These are phyloP conservation scores for Aspergillus awamori DNA, from an alignment of 2,329 filamentous ascomycete genomes.

Conservation along the genomic window DNA sequence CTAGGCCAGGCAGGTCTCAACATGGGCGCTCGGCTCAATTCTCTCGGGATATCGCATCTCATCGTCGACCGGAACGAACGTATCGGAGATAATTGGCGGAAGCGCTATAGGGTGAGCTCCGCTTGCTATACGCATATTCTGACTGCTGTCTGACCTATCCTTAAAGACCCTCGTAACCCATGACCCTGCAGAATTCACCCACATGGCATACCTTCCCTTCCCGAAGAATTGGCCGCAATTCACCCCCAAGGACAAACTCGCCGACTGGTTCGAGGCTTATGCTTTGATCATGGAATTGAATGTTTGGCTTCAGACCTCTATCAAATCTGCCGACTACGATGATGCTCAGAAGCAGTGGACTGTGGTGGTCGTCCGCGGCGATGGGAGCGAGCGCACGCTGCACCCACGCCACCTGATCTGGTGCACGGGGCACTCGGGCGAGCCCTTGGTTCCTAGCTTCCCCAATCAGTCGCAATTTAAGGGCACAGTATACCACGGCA, in stretches of 20 bases:
- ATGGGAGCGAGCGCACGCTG: slow-evolving; percentile 34
- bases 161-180: slow-evolving; percentile 43
- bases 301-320: slow-evolving; percentile 46
- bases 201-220: slow-evolving; percentile 45
- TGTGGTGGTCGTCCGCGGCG: slow-evolving; percentile 34
- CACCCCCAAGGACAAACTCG: slow-evolving; percentile 52
- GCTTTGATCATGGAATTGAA: slow-evolving; percentile 54
- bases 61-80: slow-evolving; percentile 51
- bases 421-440: slow-evolving; percentile 51
- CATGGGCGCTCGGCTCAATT: slow-evolving; percentile 46
- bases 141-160: background rate
- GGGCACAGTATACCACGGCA: slow-evolving; percentile 50
- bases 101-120: slow-evolving; percentile 48
- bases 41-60: slow-evolving; percentile 43
- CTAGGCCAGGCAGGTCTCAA: slow-evolving; percentile 49
- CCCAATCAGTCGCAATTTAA: slow-evolving; percentile 45
- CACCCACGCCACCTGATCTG: slow-evolving; percentile 52
- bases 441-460: slow-evolving; percentile 47
- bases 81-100: slow-evolving; percentile 55
- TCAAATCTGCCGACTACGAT: slow-evolving; percentile 47
- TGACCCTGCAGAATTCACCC: slow-evolving; percentile 45
- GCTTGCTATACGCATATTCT: background rate
- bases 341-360: slow-evolving; percentile 44
- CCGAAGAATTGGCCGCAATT: slow-evolving; percentile 48
- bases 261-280: slow-evolving; percentile 54